phyloP scores from a whole-genome alignment of 2,329 filamentous ascomycete species.

The Botryotinia calthae region DNA sequence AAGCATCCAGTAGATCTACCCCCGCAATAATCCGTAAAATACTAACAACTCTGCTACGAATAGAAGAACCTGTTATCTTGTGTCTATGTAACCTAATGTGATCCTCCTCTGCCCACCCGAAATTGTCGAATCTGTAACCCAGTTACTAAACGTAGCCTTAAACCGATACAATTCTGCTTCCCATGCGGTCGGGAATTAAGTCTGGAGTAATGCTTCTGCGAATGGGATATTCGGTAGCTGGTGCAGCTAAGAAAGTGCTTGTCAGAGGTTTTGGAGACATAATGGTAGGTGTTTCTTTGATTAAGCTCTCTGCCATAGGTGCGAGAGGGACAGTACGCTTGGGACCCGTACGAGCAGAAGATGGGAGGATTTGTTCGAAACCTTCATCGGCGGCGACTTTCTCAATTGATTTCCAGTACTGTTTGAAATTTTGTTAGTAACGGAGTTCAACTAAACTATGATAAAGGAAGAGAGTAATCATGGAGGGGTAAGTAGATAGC shows the following conservation, averaged over 20 bases:
- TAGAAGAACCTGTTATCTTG: not conserved
- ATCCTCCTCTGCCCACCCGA: not conserved
- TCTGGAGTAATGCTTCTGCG: conserved; percentile 55
- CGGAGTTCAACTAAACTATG: not conserved
- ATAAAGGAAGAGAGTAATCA: not conserved
- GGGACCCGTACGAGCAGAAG: conserved; percentile 54
- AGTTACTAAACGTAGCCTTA: not conserved
- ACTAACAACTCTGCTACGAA: not conserved
- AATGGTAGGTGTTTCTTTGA: conserved; percentile 44
- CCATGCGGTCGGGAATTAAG: conserved; percentile 52
- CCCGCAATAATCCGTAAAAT: not conserved
- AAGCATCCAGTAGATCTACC: not conserved
- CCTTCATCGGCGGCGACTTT: conserved; percentile 57
- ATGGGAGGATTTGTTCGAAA: conserved; percentile 57
- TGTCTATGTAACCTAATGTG: not conserved
- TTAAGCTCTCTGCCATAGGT: conserved; percentile 23
- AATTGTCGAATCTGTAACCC: not conserved
- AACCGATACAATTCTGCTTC: conserved; percentile 27
- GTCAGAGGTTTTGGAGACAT: conserved; percentile 55
- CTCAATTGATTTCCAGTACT: conserved; percentile 73
- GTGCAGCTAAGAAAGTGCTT: conserved; percentile 52
- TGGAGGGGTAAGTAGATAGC: not conserved
- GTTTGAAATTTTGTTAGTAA: conserved; percentile 14
- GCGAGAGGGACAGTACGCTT: conserved; percentile 30
- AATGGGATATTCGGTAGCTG: conserved; percentile 54